Percentiles rank a stretch among this genome's conserved stretches.
Conservation (phyloP, 2,329 filamentous ascomycete genomes). For the Hypoxylon sp. region DNA sequence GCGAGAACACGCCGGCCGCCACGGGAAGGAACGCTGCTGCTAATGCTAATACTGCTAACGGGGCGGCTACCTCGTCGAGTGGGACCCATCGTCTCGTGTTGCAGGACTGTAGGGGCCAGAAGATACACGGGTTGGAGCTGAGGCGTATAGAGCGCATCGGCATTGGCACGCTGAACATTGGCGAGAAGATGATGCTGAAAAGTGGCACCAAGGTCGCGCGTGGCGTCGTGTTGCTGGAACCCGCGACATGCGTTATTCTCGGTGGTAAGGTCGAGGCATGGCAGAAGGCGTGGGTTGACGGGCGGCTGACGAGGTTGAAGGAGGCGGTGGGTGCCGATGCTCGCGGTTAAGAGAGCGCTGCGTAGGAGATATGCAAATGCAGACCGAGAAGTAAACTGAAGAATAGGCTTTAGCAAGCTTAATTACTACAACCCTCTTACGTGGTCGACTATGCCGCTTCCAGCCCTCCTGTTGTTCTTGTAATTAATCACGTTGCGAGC, state of each 20-base stretch:
- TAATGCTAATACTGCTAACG: constrained; percentile 32
- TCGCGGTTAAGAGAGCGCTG: constrained; percentile 15
- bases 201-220: constrained; percentile 75
- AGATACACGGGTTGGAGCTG: constrained; percentile 80
- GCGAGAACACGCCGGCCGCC: constrained; percentile 46
- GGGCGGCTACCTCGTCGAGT: constrained; percentile 52
- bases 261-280: constrained; percentile 88
- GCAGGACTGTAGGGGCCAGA: constrained; percentile 80
- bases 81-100: constrained; percentile 84
- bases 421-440: not conserved
- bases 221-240: constrained; percentile 83
- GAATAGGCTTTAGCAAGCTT: not conserved
- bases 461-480: not conserved
- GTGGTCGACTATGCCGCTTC: not conserved
- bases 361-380: not conserved
- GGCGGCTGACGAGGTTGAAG: constrained; percentile 76
- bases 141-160: constrained; percentile 73
- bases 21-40: constrained; percentile 24
- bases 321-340: constrained; percentile 63
- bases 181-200: constrained; percentile 82
- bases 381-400: not conserved
- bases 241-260: constrained; percentile 75
- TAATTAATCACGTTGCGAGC: not conserved
- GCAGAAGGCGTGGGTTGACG: constrained; percentile 82
- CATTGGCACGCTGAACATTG: constrained; percentile 76